Evolutionary conservation across 352 stramenopile genomes (phyloP).

Genomic region (Phytophthora kernoviae): DNA sequence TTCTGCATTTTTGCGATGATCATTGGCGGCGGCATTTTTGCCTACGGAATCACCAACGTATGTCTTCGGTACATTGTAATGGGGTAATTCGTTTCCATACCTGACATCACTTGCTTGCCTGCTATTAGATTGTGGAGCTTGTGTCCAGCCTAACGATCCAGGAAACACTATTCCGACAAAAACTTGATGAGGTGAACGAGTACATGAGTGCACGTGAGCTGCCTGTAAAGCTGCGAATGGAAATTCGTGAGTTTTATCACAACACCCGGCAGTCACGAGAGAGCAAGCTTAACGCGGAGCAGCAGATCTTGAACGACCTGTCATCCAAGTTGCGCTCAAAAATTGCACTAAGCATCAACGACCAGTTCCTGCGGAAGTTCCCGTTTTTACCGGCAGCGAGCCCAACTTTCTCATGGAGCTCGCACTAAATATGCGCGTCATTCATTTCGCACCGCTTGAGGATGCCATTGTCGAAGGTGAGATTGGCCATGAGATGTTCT

Average conservation of each 20-base stretch:
- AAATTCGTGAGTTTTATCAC: conserved; percentile 83
- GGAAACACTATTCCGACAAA: conserved; percentile 67
- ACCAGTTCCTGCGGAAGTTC: conserved; percentile 78
- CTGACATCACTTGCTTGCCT: background rate
- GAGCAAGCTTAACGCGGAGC: conserved; percentile 65
- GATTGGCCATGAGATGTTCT: conserved; percentile 76
- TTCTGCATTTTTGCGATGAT: conserved; percentile 82
- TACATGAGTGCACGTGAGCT: conserved; percentile 80
- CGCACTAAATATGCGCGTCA: conserved; percentile 79
- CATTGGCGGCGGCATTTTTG: conserved; percentile 69
- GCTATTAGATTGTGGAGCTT: conserved; percentile 61
- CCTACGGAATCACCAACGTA: conserved; percentile 85
- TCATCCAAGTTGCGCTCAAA: conserved; percentile 77
- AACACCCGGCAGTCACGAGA: conserved; percentile 72
- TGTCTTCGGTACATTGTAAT: conserved; percentile 5
- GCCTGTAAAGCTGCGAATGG: conserved; percentile 63
- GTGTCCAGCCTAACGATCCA: conserved; percentile 73
- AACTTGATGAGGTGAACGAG: conserved; percentile 82
- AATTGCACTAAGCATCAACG: conserved; percentile 80
- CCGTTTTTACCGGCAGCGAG: conserved; percentile 72
- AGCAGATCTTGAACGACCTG: conserved; percentile 65
- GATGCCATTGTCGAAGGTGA: conserved; percentile 66
- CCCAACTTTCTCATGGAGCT: conserved; percentile 83
- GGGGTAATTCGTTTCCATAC: background rate
- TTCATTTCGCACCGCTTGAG: conserved; percentile 62